Evolutionary conservation across 345 rosid genomes (phyloP).

Genomic region (Brassica rapa): DNA sequence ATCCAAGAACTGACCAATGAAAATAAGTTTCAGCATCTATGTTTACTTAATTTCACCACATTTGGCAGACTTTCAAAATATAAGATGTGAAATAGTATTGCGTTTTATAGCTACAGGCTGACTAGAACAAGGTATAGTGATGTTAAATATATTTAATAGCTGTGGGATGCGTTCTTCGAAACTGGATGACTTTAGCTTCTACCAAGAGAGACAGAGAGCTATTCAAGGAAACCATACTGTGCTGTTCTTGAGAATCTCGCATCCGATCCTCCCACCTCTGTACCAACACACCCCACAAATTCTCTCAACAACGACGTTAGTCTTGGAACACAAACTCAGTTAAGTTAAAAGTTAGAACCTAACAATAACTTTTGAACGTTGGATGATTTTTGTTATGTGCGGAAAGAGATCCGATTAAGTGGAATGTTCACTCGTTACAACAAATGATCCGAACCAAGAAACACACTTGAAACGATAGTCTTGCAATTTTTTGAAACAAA

Average conservation of each 20-base stretch:
- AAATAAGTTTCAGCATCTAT: background rate
- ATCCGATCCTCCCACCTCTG: constrained; percentile 17
- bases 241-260: constrained; percentile 29
- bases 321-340: constrained; percentile 30
- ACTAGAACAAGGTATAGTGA: constrained; percentile 65
- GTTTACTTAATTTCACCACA: background rate
- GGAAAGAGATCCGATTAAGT: background rate
- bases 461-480: constrained; percentile 15
- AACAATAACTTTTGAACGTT: background rate
- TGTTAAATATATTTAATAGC: constrained; percentile 59
- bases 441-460: constrained; percentile 25
- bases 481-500: constrained; percentile 8
- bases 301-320: constrained; percentile 46
- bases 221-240: constrained; percentile 62
- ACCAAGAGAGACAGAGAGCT: constrained; percentile 73
- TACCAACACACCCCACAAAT: constrained; percentile 29
- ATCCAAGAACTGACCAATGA: background rate
- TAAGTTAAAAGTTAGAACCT: constrained; percentile 4
- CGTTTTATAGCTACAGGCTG: constrained; percentile 50
- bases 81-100: background rate
- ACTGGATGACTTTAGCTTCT: constrained; percentile 75
- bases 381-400: background rate
- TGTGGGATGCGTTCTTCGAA: constrained; percentile 57
- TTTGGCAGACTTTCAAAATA: background rate
- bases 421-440: constrained; percentile 23